These are phyloP conservation scores for Penicillium griseofulvum DNA, from an alignment of 2,329 filamentous ascomycete genomes.

Conservation along the genomic window DNA sequence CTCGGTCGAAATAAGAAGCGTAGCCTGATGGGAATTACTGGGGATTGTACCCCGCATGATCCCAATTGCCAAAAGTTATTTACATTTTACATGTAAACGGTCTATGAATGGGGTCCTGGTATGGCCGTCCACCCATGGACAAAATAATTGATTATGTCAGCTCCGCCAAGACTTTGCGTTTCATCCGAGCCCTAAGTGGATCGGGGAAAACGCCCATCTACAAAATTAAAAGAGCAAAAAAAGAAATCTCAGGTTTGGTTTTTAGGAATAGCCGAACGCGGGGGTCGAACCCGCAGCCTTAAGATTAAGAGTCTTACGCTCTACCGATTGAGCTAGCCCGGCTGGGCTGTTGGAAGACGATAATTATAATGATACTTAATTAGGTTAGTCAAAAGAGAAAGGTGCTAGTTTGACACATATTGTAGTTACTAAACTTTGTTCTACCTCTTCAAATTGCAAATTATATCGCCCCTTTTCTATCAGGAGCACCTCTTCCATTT, in stretches of 20 bases:
- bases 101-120: too few relatives aligned
- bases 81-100: too few relatives aligned
- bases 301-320: conserved; percentile 51
- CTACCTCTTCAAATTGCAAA: background rate
- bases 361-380: background rate
- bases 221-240: background rate
- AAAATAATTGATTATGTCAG: background rate
- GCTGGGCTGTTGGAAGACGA: conserved; percentile 19
- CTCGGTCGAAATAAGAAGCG: too few relatives aligned
- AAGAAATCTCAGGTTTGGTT: conserved; percentile 10
- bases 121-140: too few relatives aligned
- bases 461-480: background rate
- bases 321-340: conserved; percentile 52
- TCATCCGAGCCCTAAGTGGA: background rate
- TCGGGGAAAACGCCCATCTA: background rate
- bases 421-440: too few relatives aligned
- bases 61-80: too few relatives aligned
- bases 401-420: too few relatives aligned
- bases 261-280: conserved; percentile 40
- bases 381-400: too few relatives aligned
- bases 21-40: too few relatives aligned
- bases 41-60: too few relatives aligned
- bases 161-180: background rate
- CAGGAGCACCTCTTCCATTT: too few relatives aligned
- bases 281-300: conserved; percentile 46